Base-by-base conservation (phyloP, 2,329 filamentous ascomycete genomes). In the Thermoascus crustaceus region DNA sequence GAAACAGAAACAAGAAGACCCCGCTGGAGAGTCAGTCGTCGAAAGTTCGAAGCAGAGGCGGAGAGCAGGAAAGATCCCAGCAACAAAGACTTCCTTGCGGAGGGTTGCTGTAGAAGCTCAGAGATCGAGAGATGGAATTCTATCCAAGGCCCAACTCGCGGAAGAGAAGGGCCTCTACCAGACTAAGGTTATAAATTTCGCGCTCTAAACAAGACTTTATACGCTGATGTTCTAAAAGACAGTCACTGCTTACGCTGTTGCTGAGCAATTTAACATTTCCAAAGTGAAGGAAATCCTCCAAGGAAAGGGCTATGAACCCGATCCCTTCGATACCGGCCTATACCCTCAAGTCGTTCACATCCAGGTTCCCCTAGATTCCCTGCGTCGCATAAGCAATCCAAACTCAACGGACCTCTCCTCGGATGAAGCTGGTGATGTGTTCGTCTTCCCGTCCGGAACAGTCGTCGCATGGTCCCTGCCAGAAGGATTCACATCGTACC, bases 401-500 rank as follows among this genome's bases (percentile, higher is more conserved):
- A 53, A 56, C 4, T 52, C 60, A 11, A 42, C 52, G 23, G 58
- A 62, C 42, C 41, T 66, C 4, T 48, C 57, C 2, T 49, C 61
- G 3, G 68, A 64, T 36, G 68, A 69, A 52, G 59, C 77, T 39
- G 88, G 87, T 21, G 91, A 98, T 62, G 78, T 96, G 33, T 96
- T 96, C 55, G 80, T 98, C 38, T 98, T 98, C 47, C 87, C 89
- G 6, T 94, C 88, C 0, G 91, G 91, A 7, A 94, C 88, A 8
- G 75, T 96, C 5, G 91, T 96, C 4, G 82, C 85, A 16, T 98
- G 91, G 91, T 84, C 85, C 4, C 71, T 95, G 1, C 80, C 85
- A 1, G 75, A 86, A 41, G 77, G 82, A 38, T 76, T 86, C 11
- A 80, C 87, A 10, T 72, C 72, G 13, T 73, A 73, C 32, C 65